phyloP scores from a whole-genome alignment of 352 stramenopile species.

The Elongisporangium anandrum region DNA sequence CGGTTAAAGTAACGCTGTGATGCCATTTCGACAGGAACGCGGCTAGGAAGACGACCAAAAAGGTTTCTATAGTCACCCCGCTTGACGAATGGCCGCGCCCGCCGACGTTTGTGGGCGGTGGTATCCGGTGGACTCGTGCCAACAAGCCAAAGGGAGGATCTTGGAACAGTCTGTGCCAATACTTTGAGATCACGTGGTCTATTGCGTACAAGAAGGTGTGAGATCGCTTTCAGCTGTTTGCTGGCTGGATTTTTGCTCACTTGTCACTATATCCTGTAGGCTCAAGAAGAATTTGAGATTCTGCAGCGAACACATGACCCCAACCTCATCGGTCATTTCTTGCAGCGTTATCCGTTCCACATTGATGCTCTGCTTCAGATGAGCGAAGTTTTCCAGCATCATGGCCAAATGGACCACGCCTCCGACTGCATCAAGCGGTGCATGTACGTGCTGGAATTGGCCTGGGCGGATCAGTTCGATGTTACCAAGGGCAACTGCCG shows the following conservation, averaged over 20 bases:
- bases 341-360: slow-evolving; percentile 83
- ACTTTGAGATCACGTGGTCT: slow-evolving; percentile 85
- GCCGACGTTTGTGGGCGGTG: slow-evolving; percentile 79
- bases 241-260: neutral
- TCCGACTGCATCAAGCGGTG: slow-evolving; percentile 83
- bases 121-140: slow-evolving; percentile 80
- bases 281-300: slow-evolving; percentile 79
- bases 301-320: slow-evolving; percentile 81
- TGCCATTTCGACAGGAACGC: slow-evolving; percentile 29
- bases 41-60: slow-evolving; percentile 61
- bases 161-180: slow-evolving; percentile 72
- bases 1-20: slow-evolving; percentile 1
- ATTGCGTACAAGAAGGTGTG: slow-evolving; percentile 85
- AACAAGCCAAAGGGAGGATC: slow-evolving; percentile 62
- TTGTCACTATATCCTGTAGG: slow-evolving; percentile 17
- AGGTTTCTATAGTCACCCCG: slow-evolving; percentile 69
- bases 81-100: slow-evolving; percentile 83
- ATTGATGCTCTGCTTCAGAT: slow-evolving; percentile 83
- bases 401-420: slow-evolving; percentile 84
- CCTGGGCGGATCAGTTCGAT: slow-evolving; percentile 82
- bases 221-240: no score
- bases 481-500: slow-evolving; percentile 75
- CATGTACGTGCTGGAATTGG: slow-evolving; percentile 79
- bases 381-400: slow-evolving; percentile 85
- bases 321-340: slow-evolving; percentile 76